phyloP scores from a whole-genome alignment of 129 eudicot species.

The Centella asiatica region DNA sequence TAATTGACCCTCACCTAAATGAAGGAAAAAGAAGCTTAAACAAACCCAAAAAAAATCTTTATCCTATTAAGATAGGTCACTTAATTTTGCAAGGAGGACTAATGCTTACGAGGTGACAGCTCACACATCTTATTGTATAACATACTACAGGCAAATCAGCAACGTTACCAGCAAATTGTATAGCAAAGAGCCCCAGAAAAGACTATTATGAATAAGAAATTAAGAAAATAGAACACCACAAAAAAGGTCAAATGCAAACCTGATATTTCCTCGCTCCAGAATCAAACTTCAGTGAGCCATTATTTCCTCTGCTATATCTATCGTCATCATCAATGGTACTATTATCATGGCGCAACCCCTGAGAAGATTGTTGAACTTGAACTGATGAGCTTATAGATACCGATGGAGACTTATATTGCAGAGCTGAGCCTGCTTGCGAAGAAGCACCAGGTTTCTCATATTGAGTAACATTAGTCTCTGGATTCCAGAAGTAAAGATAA shows the following conservation, averaged over 20 bases:
- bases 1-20: too few relatives aligned
- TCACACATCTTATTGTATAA: background rate
- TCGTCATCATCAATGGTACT: conserved; percentile 37
- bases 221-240: background rate
- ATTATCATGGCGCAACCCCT: conserved; percentile 18
- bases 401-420: conserved; percentile 26
- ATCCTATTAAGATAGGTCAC: too few relatives aligned
- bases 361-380: conserved; percentile 50
- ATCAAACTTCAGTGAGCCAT: conserved; percentile 40
- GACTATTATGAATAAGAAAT: too few relatives aligned
- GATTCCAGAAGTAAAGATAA: conserved; percentile 92
- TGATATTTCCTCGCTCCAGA: conserved; percentile 45
- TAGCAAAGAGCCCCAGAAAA: background rate
- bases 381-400: conserved; percentile 39
- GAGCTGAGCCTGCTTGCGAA: conserved; percentile 21
- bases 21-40: too few relatives aligned
- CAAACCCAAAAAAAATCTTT: too few relatives aligned
- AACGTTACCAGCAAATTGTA: background rate
- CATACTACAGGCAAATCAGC: background rate
- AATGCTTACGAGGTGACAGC: background rate
- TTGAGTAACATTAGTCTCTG: conserved; percentile 88
- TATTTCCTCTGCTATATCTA: conserved; percentile 36
- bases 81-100: too few relatives aligned
- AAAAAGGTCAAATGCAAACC: conserved; percentile 29
- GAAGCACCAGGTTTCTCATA: conserved; percentile 73